Conservation (phyloP, 768 basidiomycete genomes). For the Boletellus ananas region DNA sequence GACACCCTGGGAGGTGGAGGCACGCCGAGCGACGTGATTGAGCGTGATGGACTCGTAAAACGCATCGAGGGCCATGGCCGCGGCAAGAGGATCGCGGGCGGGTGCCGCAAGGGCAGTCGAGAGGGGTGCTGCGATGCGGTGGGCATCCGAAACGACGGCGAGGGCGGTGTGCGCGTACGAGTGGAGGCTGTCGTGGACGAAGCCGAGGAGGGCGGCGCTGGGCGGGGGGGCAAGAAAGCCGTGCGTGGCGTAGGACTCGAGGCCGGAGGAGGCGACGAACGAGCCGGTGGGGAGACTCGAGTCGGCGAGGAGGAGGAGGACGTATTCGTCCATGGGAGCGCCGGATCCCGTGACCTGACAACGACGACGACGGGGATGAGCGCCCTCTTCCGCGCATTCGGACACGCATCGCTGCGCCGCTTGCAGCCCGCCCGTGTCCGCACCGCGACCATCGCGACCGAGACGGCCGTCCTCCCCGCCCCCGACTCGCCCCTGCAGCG, state of each 20-base stretch:
- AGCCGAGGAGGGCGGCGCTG: conserved; percentile 40
- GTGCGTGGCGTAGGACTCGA: conserved; percentile 88
- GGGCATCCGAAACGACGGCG: conserved; percentile 75
- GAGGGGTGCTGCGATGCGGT: conserved; percentile 35
- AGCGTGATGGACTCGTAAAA: conserved; percentile 83
- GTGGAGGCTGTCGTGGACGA: conserved; percentile 68
- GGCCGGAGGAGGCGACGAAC: conserved; percentile 90
- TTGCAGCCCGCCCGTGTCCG: too few relatives aligned
- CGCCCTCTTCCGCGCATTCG: too few relatives aligned
- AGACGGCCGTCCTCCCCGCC: not conserved
- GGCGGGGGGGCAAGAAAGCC: conserved; percentile 52
- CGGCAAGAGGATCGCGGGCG: conserved; percentile 31
- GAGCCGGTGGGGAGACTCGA: conserved; percentile 96
- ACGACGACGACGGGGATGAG: conserved; percentile 6
- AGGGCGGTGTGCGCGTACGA: conserved; percentile 76
- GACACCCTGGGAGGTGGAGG: conserved; percentile 88
- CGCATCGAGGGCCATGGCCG: conserved; percentile 59
- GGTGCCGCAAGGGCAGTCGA: conserved; percentile 10
- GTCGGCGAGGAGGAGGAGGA: conserved; percentile 79
- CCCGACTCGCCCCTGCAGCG: conserved; percentile 30
- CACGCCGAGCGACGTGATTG: conserved; percentile 84
- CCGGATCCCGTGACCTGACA: not conserved
- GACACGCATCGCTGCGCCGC: too few relatives aligned
- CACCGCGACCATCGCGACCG: conserved; percentile 7
- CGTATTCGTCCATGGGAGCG: conserved; percentile 41